Evolutionary conservation across 1,139 yeast genomes (phyloP), one percentile per base, ranked within the genome.

Genomic region (Pichia sp.): DNA sequence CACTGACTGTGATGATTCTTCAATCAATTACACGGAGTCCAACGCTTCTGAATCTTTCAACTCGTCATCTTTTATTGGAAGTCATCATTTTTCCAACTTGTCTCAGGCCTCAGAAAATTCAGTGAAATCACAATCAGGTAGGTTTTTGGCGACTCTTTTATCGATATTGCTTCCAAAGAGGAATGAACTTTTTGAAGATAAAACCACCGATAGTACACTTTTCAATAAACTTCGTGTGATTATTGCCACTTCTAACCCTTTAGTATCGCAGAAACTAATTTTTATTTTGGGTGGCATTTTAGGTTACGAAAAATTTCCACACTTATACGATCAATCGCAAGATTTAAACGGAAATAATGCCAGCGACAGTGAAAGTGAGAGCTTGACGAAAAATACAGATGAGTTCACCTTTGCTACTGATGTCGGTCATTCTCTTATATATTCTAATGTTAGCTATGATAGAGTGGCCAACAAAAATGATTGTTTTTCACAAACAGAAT

Each of bases 211-310:
- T 7, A 6, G 8, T n/a, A 7, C 7, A 34, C 7, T 7, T 11
- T 11, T 23, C 6, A n/a, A 7, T n/a, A 34, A 23, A 34, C 11
- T 34, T 7, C 16, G 81, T 44, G 65, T 76, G 0, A 77, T 76
- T 8, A 64, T 76, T 1, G 72, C 73, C 69, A 76, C 81, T 0
- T 77, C 78, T 4, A 77, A 77, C 49, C 79, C 81, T 1, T 69
- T 69, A 41, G 79, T 76, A 5, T 79, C 81, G 1, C 77, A 75
- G 49, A 75, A 75, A 53, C 62, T 76, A 43, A 62, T 76, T 0
- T 74, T 75, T 46, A 74, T 77, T 9, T 54, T 77, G 29, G 71
- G 73, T 47, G 81, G 77, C 0, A 54, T 75, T 35, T 59, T 74
- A 7, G 71, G 74, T 1, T 57, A 56, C 42, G 61, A 60, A 16